Evolutionary conservation across 768 basidiomycete genomes (phyloP), one percentile per base, ranked within the genome.

Genomic region (Ephemerocybe angulata): DNA sequence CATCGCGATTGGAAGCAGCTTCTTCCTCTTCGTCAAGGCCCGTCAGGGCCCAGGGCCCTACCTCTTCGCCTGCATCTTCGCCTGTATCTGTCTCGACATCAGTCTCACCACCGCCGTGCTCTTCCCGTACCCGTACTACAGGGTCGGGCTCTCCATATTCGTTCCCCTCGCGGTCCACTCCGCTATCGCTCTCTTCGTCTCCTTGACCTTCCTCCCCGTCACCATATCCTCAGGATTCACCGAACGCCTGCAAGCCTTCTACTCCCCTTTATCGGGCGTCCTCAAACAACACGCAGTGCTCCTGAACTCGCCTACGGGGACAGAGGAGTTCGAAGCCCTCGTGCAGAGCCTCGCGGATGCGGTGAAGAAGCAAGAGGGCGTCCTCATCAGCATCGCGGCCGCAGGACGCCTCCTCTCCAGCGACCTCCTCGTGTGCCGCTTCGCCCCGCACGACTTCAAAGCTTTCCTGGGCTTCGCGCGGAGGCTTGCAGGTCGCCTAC

Each of bases 91-190:
- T 60, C 51, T 86, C 6, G 87, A 87, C 60, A 84, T 87, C 17
- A 68, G 71, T 15, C 61, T 87, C 17, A 83, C 81, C 0, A 83
- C 81, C 0, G 79, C 82, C 0, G 77, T 67, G 12, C 67, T 90
- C 7, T 84, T 79, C 61, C 88, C 88, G 1, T 89, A 74, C 58
- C 82, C 87, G 1, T 80, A 78, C 62, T 90, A 90, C 65, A 59
- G 50, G 52, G 77, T 82, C 17, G 87, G 87, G 31, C 59, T 70
- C 63, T 38, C 65, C 1, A 76, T 88, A 42, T 60, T 86, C 10
- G 35, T 89, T 5, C 87, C 88, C 0, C 58, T 90, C 5, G 41
- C 11, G 11, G 3, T 44, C 10, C 52, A 53, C 25, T 43, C 79
- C 8, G 83, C 75, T 1, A 59, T 90, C 21, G 66, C 83, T 8